Conservation (phyloP, 1,139 yeast genomes). For the Blastobotrys raffinosifermentans region DNA sequence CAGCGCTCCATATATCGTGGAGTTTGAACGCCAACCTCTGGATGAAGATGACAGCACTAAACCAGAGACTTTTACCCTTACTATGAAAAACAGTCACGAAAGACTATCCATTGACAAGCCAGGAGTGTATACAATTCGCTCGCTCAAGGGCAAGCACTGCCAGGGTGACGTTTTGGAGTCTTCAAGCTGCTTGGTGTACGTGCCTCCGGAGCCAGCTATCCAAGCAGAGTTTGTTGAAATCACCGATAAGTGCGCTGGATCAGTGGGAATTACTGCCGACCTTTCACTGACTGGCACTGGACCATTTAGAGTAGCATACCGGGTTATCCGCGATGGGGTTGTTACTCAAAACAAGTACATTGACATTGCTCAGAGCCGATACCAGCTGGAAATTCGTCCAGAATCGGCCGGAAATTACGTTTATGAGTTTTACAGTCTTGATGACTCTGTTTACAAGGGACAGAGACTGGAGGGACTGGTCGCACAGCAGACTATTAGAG, state of each 20-base stretch:
- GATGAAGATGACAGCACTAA: conserved; percentile 8
- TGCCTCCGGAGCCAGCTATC: conserved; percentile 46
- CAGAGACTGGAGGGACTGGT: conserved; percentile 26
- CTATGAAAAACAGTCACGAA: conserved; percentile 11
- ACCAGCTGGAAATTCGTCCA: conserved; percentile 66
- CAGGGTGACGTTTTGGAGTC: conserved; percentile 51
- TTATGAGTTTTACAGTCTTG: conserved; percentile 52
- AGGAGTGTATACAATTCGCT: conserved; percentile 55
- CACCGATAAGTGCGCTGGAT: conserved; percentile 85
- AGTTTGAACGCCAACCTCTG: conserved; percentile 19
- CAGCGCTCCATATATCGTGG: conserved; percentile 31
- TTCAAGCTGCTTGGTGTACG: conserved; percentile 39
- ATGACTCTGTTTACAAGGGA: conserved; percentile 33
- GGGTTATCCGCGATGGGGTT: conserved; percentile 36
- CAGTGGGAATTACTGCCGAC: conserved; percentile 75
- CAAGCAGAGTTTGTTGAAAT: conserved; percentile 43
- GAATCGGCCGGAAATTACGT: conserved; percentile 74
- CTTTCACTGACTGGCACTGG: conserved; percentile 66
- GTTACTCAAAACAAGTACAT: conserved; percentile 22
- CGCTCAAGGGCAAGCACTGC: conserved; percentile 57
- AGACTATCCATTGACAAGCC: conserved; percentile 41
- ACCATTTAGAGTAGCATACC: conserved; percentile 69
- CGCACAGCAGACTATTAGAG: conserved; percentile 33
- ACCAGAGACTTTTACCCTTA: conserved; percentile 6
- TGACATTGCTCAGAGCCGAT: conserved; percentile 34